Evolutionary conservation across 2,329 filamentous ascomycete species (phyloP), one percentile per base, ranked within the genome.

Genomic region (Akanthomyces lecanii): DNA sequence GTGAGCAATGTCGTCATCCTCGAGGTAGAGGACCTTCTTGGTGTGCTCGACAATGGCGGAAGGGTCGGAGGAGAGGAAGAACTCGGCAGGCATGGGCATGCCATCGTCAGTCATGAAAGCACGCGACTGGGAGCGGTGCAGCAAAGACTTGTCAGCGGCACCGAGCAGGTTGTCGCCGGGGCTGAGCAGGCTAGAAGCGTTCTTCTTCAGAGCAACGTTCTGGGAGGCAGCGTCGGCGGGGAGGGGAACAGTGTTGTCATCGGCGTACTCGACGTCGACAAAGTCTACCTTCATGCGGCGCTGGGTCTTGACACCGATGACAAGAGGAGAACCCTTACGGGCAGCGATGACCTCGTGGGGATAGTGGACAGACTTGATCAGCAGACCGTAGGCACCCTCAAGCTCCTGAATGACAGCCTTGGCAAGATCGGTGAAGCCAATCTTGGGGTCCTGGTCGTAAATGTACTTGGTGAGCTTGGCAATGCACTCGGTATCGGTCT

Each of bases 251-350:
- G 82, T 83, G 72, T 89, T 88, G 71, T 97, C 92, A 72, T 97
- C 92, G 58, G 89, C 90, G 77, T 94, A 98, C 81, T 99, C 95
- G 66, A 99, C 95, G 76, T 99, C 95, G 75, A 99, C 95, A 73
- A 99, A 99, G 81, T 99, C 95, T 67, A 99, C 95, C 89, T 98
- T 99, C 95, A 99, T 98, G 82, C 96, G 96, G 84, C 90, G 96
- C 79, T 92, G 85, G 63, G 95, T 98, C 81, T 92, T 91, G 75
- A 99, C 95, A 80, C 95, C 95, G 71, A 99, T 92, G 67, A 99
- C 95, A 65, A 99, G 86, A 50, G 95, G 95, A 66, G 95, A 99
- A 80, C 95, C 95, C 86, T 99, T 99, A 72, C 95, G 92, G 75
- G 95, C 95, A 62, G 95, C 95, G 78, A 99, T 92, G 67, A 98